Base-by-base conservation (phyloP, 2,329 filamentous ascomycete genomes). In the Calonectria henricotiae region DNA sequence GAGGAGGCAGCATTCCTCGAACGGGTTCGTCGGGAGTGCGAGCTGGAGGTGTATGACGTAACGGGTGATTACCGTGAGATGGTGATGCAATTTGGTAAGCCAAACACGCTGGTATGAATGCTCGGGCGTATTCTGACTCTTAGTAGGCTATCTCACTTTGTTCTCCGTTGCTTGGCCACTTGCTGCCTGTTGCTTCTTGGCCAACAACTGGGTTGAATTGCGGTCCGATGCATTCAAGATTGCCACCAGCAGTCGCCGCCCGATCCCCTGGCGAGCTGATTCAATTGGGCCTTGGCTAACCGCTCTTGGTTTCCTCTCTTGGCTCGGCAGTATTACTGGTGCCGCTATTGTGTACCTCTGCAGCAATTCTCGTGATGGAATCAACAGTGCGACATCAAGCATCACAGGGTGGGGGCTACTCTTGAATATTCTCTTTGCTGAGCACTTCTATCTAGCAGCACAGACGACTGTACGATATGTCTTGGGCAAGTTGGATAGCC, bases 171-270 rank as follows among this genome's bases (percentile, higher is more conserved):
- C 98, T 65, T 99, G 96, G 96, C 96, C 96, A 0, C 86, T 98
- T n/a, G 95, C 96, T 0, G 92, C 93, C 2, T 88, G 94, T 67
- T 96, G 93, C 1, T 98, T 98, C 85, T 85, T 98, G 13, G 85
- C 96, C 82, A 98, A 98, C 84, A 97, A 98, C 84, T 98, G 96
- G 95, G 85, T 99, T 68, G 96, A 98, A 80, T 89, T 98, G 44
- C 93, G 96, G 47, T 94, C 94, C 0, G 96, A 99, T 79, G 95
- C 96, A 2, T 89, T 98, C 84, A 99, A 99, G 82, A 97, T 98
- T 77, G 95, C 95, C 67, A 88, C 94, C 58, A 93, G 95, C 81
- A 95, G 94, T 86, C 93, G 96, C 78, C 91, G 96, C 4, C 96
- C 96, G 0, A 94, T 94, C 43, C 96, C 96, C 0, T 94, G 93